Evolutionary conservation across 495 filamentous ascomycete species (phyloP).

Genomic region (Tetracladium marchalianum): DNA sequence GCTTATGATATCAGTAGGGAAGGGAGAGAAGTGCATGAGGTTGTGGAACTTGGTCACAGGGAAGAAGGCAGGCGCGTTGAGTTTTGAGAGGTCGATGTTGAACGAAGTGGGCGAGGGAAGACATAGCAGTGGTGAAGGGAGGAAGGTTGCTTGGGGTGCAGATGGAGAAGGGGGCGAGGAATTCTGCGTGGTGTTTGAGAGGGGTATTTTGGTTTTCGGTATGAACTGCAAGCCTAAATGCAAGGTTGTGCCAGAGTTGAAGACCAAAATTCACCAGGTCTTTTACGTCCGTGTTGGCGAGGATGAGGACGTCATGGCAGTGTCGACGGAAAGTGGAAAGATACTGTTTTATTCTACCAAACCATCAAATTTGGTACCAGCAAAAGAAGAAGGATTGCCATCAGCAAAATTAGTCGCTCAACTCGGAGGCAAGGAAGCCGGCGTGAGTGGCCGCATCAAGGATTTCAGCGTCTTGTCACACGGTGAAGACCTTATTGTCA

Average conservation of each 20-base stretch:
- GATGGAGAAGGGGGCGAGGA: conserved; percentile 56
- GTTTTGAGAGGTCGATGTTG: conserved; percentile 61
- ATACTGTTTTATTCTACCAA: conserved; percentile 74
- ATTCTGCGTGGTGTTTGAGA: conserved; percentile 83
- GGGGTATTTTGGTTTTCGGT: conserved; percentile 75
- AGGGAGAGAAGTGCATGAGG: conserved; percentile 81
- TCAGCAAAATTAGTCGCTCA: conserved; percentile 55
- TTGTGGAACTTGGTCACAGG: conserved; percentile 97
- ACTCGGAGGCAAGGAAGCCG: conserved; percentile 59
- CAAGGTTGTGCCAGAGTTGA: conserved; percentile 52
- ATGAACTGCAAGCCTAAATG: conserved; percentile 77
- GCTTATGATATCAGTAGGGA: conserved; percentile 83
- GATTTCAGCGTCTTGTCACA: conserved; percentile 65
- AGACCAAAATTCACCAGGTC: conserved; percentile 74
- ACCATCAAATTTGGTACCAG: conserved; percentile 25
- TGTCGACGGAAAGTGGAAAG: conserved; percentile 90
- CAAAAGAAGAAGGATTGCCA: conserved; percentile 28
- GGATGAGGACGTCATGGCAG: conserved; percentile 46
- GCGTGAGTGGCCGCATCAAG: conserved; percentile 59
- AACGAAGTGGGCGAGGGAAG: conserved; percentile 63
- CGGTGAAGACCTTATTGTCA: conserved; percentile 41
- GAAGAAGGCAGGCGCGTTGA: conserved; percentile 86
- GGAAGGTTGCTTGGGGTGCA: conserved; percentile 70
- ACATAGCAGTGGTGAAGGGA: conserved; percentile 72
- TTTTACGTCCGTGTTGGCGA: conserved; percentile 50